Evolutionary conservation across 495 filamentous ascomycete species (phyloP), one percentile per base, ranked within the genome.

Genomic region (Podospora anserina): DNA sequence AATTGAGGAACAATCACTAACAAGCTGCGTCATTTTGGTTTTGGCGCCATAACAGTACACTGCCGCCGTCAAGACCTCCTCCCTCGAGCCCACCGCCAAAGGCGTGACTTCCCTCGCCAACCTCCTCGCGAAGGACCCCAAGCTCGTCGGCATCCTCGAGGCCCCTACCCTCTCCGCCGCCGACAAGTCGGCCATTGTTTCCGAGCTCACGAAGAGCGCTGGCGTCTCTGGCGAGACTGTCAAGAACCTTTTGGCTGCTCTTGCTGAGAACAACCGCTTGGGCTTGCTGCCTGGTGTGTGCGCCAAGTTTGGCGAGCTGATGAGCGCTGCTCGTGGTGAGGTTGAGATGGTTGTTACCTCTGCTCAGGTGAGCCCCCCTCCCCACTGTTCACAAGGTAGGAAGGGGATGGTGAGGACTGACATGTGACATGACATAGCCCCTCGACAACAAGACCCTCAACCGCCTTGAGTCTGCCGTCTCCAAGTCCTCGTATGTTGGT

Each of bases 231-330:
- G 91, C 79, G 89, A 92, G 74, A 91, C 92, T 70, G 83, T 97
- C 78, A 94, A 94, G 89, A 96, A 97, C 87, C 92, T 98, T 84
- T 86, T 99, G 70, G 78, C 82, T 58, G 90, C 93, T 59, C 84
- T 99, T 49, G 93, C 94, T 64, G 92, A 96, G 82, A 97, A 98
- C 88, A 98, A 99, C 87, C 88, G 95, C 64, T 84, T 99, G 69
- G 89, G 90, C 53, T 81, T 95, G 65, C 84, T 99, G 58, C 85
- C 89, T 77, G 87, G 87, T 72, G 90, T 97, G 69, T 90, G 88
- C 79, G 89, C 90, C 78, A 97, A 98, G 86, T 99, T 97, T 80
- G 84, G 74, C 65, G 85, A 86, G 75, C 83, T 99, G 72, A 96
- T 99, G 87, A 86, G 92, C 74, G 95, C 95, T 63, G 84, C 91